phyloP scores from a whole-genome alignment of 2,329 filamentous ascomycete species.

The Penicillium sp. region DNA sequence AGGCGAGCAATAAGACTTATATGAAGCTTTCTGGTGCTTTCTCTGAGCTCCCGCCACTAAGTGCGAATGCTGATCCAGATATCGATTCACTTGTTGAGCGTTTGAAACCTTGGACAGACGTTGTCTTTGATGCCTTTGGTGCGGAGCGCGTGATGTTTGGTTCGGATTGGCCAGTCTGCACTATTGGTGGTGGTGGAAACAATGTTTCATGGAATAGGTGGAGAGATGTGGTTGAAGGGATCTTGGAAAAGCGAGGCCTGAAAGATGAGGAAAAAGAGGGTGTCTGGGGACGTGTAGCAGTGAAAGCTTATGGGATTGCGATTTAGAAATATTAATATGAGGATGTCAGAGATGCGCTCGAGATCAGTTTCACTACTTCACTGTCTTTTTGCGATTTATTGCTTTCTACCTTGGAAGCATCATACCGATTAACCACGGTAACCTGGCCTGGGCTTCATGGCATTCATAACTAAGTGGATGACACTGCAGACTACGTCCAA shows the following conservation, averaged over 20 bases:
- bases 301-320: conserved; percentile 61
- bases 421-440: no score
- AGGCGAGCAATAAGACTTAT: conserved; percentile 63
- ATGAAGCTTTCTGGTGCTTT: conserved; percentile 92
- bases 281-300: conserved; percentile 73
- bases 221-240: conserved; percentile 67
- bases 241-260: conserved; percentile 57
- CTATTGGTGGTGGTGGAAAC: conserved; percentile 59
- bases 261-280: conserved; percentile 61
- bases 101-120: conserved; percentile 69
- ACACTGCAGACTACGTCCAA: no score
- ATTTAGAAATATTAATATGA: not conserved
- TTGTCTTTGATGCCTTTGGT: conserved; percentile 72
- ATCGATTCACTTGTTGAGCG: conserved; percentile 51
- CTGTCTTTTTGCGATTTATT: no score
- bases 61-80: conserved; percentile 17
- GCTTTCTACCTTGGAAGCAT: no score
- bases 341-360: not conserved
- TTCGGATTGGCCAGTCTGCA: conserved; percentile 92
- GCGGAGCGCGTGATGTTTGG: conserved; percentile 79
- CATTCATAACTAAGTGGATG: no score
- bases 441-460: no score
- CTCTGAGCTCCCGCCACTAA: conserved; percentile 66
- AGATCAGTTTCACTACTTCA: no score
- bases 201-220: conserved; percentile 72